Percentiles rank a stretch among this genome's conserved stretches.
Evolutionary conservation across 2,329 filamentous ascomycete genomes (phyloP).

Genomic region (Aspergillus sp.): DNA sequence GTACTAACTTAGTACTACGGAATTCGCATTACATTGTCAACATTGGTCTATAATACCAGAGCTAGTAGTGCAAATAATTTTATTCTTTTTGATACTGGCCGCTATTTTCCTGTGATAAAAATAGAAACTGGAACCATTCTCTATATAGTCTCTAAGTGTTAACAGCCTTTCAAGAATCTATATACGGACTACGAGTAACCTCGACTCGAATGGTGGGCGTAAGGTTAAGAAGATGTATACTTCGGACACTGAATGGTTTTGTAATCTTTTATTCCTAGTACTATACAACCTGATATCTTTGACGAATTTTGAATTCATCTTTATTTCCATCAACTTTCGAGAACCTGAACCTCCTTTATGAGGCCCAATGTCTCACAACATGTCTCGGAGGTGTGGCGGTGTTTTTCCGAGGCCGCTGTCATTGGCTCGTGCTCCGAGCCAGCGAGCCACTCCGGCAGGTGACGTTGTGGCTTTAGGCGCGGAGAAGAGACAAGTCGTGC

Average conservation of each 20-base stretch:
- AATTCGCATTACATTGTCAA: too few species aligned
- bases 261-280: background rate
- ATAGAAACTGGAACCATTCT: too few species aligned
- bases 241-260: background rate
- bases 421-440: slow-evolving; percentile 14
- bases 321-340: background rate
- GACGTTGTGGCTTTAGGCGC: slow-evolving; percentile 34
- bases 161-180: too few species aligned
- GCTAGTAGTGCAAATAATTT: too few species aligned
- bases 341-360: background rate
- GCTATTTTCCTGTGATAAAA: too few species aligned
- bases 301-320: background rate
- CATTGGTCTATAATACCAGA: too few species aligned
- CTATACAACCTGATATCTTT: background rate
- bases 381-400: slow-evolving; percentile 19
- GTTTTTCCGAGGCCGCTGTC: background rate
- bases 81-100: too few species aligned
- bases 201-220: too few species aligned
- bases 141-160: too few species aligned
- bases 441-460: slow-evolving; percentile 28
- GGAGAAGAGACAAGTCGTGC: slow-evolving; percentile 25
- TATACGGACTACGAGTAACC: too few species aligned
- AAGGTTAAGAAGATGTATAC: background rate
- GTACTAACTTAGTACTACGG: too few species aligned
- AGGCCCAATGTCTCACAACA: slow-evolving; percentile 2